A percentile compares a stretch with the other conserved stretches of the same genome.
Conservation (phyloP, 1,139 yeast genomes). For the Cylindricascospora bacillispora region DNA sequence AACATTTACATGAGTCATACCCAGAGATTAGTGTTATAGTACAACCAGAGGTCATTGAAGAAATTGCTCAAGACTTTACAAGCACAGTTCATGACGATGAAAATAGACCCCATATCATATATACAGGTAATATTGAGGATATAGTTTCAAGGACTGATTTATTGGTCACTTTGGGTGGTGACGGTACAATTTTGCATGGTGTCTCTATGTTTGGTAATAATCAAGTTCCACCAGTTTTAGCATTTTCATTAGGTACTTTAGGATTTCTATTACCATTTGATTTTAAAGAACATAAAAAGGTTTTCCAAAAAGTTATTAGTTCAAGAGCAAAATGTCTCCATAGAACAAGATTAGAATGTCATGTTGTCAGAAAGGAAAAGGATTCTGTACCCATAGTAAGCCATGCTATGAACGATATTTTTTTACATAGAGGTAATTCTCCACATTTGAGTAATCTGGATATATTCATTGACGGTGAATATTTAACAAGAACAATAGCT, state of each 20-base stretch:
- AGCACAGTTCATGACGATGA: conserved; percentile 21
- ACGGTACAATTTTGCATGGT: conserved; percentile 80
- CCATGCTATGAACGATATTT: conserved; percentile 87
- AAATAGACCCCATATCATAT: conserved; percentile 29
- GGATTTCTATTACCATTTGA: conserved; percentile 88
- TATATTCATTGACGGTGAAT: conserved; percentile 67
- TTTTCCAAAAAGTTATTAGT: conserved; percentile 52
- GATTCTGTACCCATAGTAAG: conserved; percentile 18
- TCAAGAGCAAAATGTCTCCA: conserved; percentile 61
- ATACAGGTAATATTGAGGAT: conserved; percentile 47
- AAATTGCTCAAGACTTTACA: conserved; percentile 37
- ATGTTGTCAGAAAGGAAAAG: conserved; percentile 35
- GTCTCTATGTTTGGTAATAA: conserved; percentile 50
- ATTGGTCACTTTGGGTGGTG: conserved; percentile 85
- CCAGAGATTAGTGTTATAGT: conserved; percentile 67
- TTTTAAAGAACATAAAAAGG: conserved; percentile 44
- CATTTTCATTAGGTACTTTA: conserved; percentile 82
- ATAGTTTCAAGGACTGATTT: conserved; percentile 51
- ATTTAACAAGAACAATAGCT: conserved; percentile 78
- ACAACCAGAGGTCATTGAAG: conserved; percentile 66
- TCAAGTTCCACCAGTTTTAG: conserved; percentile 74
- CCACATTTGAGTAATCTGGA: conserved; percentile 80
- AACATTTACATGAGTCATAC: conserved; percentile 40
- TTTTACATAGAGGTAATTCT: conserved; percentile 75
- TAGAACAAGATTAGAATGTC: conserved; percentile 68